Evolutionary conservation across 2,329 filamentous ascomycete species (phyloP).

Genomic region (Curvularia hawaiiensis): DNA sequence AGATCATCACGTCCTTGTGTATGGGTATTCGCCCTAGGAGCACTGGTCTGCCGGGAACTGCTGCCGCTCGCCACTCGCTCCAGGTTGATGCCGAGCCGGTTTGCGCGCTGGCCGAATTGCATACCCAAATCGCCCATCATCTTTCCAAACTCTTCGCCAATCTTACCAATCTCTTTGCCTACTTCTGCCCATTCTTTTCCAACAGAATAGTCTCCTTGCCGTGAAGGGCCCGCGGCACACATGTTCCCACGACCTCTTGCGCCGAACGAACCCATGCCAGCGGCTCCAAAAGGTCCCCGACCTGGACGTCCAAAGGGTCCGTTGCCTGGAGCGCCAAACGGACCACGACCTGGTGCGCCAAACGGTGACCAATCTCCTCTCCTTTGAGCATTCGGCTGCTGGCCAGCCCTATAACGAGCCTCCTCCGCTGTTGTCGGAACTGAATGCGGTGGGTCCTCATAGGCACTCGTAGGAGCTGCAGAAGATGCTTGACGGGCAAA

Average conservation of each 20-base stretch:
- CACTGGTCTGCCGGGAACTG: not conserved
- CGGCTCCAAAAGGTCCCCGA: slow-evolving; percentile 10
- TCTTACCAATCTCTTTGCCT: slow-evolving; percentile 19
- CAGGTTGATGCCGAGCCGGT: slow-evolving; percentile 26
- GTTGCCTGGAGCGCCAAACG: slow-evolving; percentile 13
- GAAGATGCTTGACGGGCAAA: slow-evolving; percentile 8
- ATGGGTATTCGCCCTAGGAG: not conserved
- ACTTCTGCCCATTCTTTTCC: slow-evolving; percentile 17
- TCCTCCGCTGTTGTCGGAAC: slow-evolving; percentile 18
- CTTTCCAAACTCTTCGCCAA: slow-evolving; percentile 43
- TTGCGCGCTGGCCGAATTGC: slow-evolving; percentile 36
- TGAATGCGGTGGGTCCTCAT: slow-evolving; percentile 36
- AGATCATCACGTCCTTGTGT: slow-evolving; percentile 16
- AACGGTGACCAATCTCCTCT: slow-evolving; percentile 25
- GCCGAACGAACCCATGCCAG: slow-evolving; percentile 10
- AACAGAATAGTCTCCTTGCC: slow-evolving; percentile 2
- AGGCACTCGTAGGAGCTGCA: not conserved
- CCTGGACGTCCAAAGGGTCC: slow-evolving; percentile 17
- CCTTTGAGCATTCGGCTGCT: not conserved
- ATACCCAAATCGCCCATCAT: slow-evolving; percentile 37
- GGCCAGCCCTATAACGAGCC: not conserved
- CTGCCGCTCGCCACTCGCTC: slow-evolving; percentile 15
- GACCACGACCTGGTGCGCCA: slow-evolving; percentile 16
- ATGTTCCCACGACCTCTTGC: slow-evolving; percentile 7
- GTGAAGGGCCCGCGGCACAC: slow-evolving; percentile 12